Percentiles rank a stretch among this genome's conserved stretches.
Evolutionary conservation across 257 asterid species (phyloP).

Genomic region (Primulina eburnea): DNA sequence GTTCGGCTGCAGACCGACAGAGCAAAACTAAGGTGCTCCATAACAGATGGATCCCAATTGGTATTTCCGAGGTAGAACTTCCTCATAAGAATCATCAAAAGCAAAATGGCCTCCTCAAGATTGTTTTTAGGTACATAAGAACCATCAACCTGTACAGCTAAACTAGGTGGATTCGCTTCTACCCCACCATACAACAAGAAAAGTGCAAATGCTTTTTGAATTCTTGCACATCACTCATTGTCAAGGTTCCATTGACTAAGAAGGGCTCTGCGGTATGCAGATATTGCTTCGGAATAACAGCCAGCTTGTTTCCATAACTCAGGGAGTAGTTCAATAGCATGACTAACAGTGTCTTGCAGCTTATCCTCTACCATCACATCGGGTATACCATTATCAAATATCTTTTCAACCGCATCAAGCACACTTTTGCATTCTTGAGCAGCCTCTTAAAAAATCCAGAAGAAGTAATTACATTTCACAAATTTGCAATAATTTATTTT

Average conservation of each 20-base stretch:
- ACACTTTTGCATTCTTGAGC: conserved; percentile 88
- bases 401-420: conserved; percentile 94
- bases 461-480: conserved; percentile 28
- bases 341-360: conserved; percentile 92
- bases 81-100: conserved; percentile 92
- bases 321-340: conserved; percentile 94
- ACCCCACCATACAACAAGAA: conserved; percentile 86
- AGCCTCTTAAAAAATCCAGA: conserved; percentile 69
- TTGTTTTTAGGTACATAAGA: conserved; percentile 85
- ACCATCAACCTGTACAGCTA: conserved; percentile 80
- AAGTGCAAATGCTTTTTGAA: conserved; percentile 88
- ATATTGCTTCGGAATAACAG: conserved; percentile 60
- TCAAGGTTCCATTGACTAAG: conserved; percentile 96
- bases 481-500: conserved; percentile 20
- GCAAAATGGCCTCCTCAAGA: conserved; percentile 92
- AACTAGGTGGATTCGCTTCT: conserved; percentile 82
- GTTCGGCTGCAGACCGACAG: conserved; percentile 83
- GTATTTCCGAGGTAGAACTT: conserved; percentile 74
- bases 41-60: conserved; percentile 80
- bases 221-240: conserved; percentile 85
- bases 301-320: conserved; percentile 90
- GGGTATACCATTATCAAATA: conserved; percentile 76
- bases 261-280: conserved; percentile 86
- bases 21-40: conserved; percentile 90
- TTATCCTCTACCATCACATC: conserved; percentile 73